phyloP scores from a whole-genome alignment of 345 rosid species.

The Lepidium aucheri region DNA sequence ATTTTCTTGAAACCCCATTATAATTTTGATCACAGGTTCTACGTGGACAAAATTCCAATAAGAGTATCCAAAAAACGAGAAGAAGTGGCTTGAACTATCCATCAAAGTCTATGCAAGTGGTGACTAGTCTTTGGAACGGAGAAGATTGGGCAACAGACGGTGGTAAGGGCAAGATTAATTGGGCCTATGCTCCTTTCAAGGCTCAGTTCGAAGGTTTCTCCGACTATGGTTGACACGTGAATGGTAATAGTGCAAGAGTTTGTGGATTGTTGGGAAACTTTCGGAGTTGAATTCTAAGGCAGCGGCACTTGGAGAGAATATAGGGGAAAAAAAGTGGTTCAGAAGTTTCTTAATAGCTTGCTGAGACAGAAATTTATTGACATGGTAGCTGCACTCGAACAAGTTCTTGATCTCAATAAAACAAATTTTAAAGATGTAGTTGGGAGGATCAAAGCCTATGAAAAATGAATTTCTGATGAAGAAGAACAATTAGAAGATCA shows the following conservation, averaged over 20 bases:
- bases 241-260: neutral
- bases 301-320: too few species aligned
- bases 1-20: neutral
- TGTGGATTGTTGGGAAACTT: too few species aligned
- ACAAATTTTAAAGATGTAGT: too few species aligned
- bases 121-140: slow-evolving; percentile 64
- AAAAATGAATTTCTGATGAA: too few species aligned
- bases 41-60: slow-evolving; percentile 50
- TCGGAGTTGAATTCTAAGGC: too few species aligned
- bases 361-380: too few species aligned
- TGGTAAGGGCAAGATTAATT: slow-evolving; percentile 45
- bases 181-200: slow-evolving; percentile 51
- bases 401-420: too few species aligned
- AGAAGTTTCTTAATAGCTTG: too few species aligned
- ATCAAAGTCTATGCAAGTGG: slow-evolving; percentile 41
- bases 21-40: slow-evolving; percentile 28
- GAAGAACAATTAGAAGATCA: too few species aligned
- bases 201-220: slow-evolving; percentile 42
- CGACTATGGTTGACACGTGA: slow-evolving; percentile 32
- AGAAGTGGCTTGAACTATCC: slow-evolving; percentile 38
- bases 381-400: too few species aligned
- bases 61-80: slow-evolving; percentile 48
- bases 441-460: too few species aligned
- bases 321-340: too few species aligned
- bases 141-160: slow-evolving; percentile 57